Evolutionary conservation across 2,329 filamentous ascomycete species (phyloP).

Genomic region (Phymatotrichopsis omnivora): DNA sequence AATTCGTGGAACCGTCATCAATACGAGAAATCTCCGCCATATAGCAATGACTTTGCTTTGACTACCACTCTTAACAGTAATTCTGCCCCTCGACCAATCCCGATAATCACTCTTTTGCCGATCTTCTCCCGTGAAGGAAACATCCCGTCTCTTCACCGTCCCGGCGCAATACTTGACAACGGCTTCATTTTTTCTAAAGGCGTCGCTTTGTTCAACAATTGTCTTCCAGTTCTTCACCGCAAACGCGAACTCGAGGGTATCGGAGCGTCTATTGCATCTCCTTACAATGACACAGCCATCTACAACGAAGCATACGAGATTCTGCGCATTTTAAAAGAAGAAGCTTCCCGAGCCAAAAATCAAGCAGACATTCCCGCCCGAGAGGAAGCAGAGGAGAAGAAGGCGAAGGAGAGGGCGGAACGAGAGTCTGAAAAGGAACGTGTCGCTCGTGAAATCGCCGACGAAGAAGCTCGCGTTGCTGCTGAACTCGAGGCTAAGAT

Average conservation of each 20-base stretch:
- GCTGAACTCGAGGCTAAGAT: not conserved
- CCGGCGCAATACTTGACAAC: slow-evolving; percentile 20
- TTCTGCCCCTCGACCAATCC: slow-evolving; percentile 4
- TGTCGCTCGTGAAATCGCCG: slow-evolving; percentile 15
- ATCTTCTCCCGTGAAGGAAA: slow-evolving; percentile 26
- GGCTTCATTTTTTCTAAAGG: slow-evolving; percentile 32
- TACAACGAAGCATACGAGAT: not conserved
- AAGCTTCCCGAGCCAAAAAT: not conserved
- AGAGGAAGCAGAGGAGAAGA: slow-evolving; percentile 9
- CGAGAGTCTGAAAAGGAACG: slow-evolving; percentile 4
- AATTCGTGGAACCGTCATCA: slow-evolving; percentile 32
- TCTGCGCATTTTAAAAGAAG: not conserved
- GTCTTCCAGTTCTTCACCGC: slow-evolving; percentile 24
- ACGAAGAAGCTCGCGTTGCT: slow-evolving; percentile 35
- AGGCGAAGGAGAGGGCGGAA: not conserved
- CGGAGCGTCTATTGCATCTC: not conserved
- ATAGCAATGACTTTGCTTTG: slow-evolving; percentile 15
- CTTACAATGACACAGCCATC: not conserved
- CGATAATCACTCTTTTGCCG: slow-evolving; percentile 23
- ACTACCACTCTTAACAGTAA: slow-evolving; percentile 27
- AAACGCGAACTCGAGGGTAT: slow-evolving; percentile 23
- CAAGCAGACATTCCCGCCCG: not conserved
- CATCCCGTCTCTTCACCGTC: slow-evolving; percentile 24
- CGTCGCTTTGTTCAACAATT: slow-evolving; percentile 24
- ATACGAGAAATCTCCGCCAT: slow-evolving; percentile 19